Evolutionary conservation across 1,284 basidiomycete species (phyloP), one percentile per base, ranked within the genome.

Genomic region (Ceratobasidium sp.): DNA sequence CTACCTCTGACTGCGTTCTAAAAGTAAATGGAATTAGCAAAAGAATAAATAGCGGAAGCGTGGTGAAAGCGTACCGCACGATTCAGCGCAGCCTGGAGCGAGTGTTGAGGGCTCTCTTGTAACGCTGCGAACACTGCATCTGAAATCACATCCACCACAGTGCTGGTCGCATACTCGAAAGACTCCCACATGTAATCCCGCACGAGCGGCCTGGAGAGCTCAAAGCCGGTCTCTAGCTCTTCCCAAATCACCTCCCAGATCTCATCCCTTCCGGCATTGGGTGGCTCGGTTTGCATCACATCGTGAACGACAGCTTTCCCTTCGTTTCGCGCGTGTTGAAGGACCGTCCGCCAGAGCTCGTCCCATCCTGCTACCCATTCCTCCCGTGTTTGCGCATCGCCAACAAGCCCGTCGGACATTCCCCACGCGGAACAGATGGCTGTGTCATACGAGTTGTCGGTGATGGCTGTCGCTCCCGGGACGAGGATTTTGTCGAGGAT

Each of bases 301-400:
- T 72, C 69, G 45, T 56, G 50, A 50, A 72, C n/a, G 11, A 72
- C 69, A 1, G 69, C 69, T 51, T 60, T 24, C n/a, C 69, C 69
- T 36, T 72, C 69, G 17, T 29, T 62, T 60, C 45, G 47, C 33
- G 69, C 69, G 57, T 72, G 69, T 24, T 72, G 45, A 53, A 60
- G 56, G 11, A 72, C 69, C 41, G 69, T 60, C 24, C 36, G 31
- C 69, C 69, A 72, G 69, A 72, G 69, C 47, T 48, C 27, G 27
- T 72, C 69, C 69, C 69, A 72, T 6, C 56, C 56, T 17, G 44
- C 69, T 29, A 62, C 69, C 69, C 69, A 72, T 60, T 72, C 69
- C 31, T 72, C 69, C n/a, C 36, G 53, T 1, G 69, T 72, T 44
- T 72, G 56, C 22, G 69, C 31, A 11, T 72, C 57, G 9, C 69